A percentile compares a stretch with the other conserved stretches of the same genome.
These are phyloP conservation scores for Xylaria nigripes DNA, from an alignment of 495 filamentous ascomycete genomes.

Conservation along the genomic window DNA sequence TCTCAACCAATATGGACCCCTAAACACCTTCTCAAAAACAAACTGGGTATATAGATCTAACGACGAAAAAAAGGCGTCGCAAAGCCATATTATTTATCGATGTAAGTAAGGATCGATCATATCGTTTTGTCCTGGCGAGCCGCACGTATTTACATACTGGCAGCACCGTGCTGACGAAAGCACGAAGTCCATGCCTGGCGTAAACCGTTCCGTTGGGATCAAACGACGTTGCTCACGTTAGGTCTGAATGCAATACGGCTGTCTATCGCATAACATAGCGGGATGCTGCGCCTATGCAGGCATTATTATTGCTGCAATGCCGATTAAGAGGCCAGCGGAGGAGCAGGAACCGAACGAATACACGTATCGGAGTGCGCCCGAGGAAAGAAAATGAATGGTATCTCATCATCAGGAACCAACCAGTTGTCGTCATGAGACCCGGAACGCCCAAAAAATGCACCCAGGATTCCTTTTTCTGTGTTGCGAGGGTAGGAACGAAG, in stretches of 20 bases:
- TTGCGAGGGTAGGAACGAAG: not conserved
- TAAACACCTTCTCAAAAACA: slow-evolving; percentile 25
- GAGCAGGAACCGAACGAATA: not conserved
- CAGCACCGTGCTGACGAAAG: not conserved
- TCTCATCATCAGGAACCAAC: slow-evolving; percentile 14
- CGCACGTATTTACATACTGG: not conserved
- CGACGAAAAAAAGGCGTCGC: slow-evolving; percentile 31
- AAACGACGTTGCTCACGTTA: slow-evolving; percentile 2
- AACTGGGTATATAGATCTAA: slow-evolving; percentile 38
- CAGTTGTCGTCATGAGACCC: slow-evolving; percentile 12
- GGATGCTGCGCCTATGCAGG: not conserved
- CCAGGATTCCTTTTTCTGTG: slow-evolving; percentile 6
- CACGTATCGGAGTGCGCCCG: not conserved
- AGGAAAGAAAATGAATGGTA: not conserved
- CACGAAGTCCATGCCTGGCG: not conserved
- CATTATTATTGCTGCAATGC: not conserved
- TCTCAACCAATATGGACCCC: slow-evolving; percentile 20
- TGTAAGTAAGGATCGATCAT: slow-evolving; percentile 24
- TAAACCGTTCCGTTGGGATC: slow-evolving; percentile 3
- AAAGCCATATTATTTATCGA: slow-evolving; percentile 11
- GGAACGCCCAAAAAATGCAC: slow-evolving; percentile 28
- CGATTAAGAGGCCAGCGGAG: not conserved
- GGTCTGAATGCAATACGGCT: slow-evolving; percentile 3
- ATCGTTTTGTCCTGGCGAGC: slow-evolving; percentile 14
- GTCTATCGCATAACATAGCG: slow-evolving; percentile 7